A percentile compares a stretch with the other conserved stretches of the same genome.
Conservation (phyloP, 2,329 filamentous ascomycete species). For the Grosmannia serpens region DNA sequence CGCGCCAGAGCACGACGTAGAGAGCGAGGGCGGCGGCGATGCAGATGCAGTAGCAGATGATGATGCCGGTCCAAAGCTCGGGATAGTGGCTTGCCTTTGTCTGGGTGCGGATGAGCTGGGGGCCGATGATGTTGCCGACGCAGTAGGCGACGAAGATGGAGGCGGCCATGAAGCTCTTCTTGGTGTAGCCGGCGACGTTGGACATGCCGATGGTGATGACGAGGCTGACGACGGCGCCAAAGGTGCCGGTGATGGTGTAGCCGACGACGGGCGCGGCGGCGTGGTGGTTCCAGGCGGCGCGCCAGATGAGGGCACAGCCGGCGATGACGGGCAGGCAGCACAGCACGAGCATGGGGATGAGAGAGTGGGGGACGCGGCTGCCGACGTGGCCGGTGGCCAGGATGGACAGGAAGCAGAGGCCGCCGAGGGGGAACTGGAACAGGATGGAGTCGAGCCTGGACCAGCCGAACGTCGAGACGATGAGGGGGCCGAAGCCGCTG, state of each 20-base stretch:
- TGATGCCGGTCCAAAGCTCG: conserved; percentile 57
- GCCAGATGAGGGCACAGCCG: conserved; percentile 67
- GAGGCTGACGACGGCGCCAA: conserved; percentile 56
- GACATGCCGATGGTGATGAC: conserved; percentile 42
- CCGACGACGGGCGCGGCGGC: conserved; percentile 57
- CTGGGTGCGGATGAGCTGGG: conserved; percentile 57
- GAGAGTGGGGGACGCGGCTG: conserved; percentile 47
- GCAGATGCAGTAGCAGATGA: conserved; percentile 56
- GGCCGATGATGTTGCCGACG: conserved; percentile 65
- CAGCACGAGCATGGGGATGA: conserved; percentile 51
- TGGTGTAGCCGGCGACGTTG: conserved; percentile 66
- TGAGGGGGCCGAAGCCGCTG: conserved; percentile 58
- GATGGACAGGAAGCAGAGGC: conserved; percentile 55
- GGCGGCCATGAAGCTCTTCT: conserved; percentile 66
- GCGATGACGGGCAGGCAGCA: conserved; percentile 65
- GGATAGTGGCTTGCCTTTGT: conserved; percentile 58
- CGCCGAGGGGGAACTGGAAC: conserved; percentile 64
- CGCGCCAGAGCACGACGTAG: conserved; percentile 46
- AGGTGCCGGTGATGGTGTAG: conserved; percentile 62
- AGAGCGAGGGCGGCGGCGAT: conserved; percentile 44
- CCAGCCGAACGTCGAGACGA: conserved; percentile 61
- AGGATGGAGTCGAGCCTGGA: conserved; percentile 53
- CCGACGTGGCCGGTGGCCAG: conserved; percentile 54
- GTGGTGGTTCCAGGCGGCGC: conserved; percentile 49
- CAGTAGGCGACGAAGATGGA: conserved; percentile 67